Base-by-base conservation (phyloP, 1,284 basidiomycete species). In the Meripilus lineatus region DNA sequence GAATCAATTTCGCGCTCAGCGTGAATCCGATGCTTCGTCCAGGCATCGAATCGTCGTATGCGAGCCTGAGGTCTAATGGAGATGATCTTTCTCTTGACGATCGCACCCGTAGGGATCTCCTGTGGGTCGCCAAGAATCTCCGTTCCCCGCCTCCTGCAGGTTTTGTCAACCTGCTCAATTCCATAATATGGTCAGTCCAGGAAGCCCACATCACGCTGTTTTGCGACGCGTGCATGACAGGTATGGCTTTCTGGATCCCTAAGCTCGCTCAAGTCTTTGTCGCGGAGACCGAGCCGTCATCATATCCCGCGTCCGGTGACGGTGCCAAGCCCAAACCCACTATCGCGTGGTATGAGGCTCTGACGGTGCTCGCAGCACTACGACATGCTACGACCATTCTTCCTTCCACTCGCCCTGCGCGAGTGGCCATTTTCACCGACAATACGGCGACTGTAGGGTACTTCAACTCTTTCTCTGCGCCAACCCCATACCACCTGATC, bases 1-100 rank as follows among this genome's bases (percentile, higher is more conserved):
- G 62, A 54, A 45, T 64, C 3, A 72, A 70, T 38, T 74, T 70
- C 69, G 55, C 54, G 0, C 51, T 75, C 1, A 74, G 69, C 42
- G 60, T 67, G 0, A 66, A 51, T 24, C 68, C 71, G 0, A 42
- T 64, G 0, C 46, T 69, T 0, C 53, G 57, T 0, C 67, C 67
- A 0, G 58, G 51, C 0, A 50, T 71, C 36, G 51, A 37, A 7
- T 48, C 50, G 0, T 4, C 67, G 0, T 74, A 74, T 44, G 30
- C 41, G 0, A 74, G 74, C 47, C 63, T 64, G 0, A 11, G 38
- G 0, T 66, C 63, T 0, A 65, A 68, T 34, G 14, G 21, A 0
- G 10, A 43, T 0, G 42, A 46, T 0, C n/a, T 48, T 7, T 56
- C 56, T 0, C 30, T 70, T 20, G 73, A 68, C 39, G 38, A 44